Evolutionary conservation across 2,329 filamentous ascomycete genomes (phyloP).

Genomic region (Chaetomium sp.): DNA sequence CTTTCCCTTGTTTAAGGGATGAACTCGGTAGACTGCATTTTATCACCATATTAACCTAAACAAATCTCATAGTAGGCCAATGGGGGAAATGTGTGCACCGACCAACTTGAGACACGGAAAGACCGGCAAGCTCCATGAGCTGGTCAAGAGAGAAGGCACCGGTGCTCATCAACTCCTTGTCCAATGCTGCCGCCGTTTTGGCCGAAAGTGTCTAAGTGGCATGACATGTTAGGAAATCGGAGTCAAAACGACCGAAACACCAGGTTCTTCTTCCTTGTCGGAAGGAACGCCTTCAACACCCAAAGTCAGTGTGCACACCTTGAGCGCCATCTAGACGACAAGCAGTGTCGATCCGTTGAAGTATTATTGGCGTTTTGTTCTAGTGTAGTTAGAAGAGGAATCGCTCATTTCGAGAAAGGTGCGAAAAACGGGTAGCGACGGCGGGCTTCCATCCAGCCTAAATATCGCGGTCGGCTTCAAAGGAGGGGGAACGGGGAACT

Average conservation of each 20-base stretch:
- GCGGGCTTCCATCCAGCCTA: not conserved
- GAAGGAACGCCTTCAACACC: not conserved
- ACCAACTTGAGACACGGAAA: conserved; percentile 92
- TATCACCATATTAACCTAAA: conserved; percentile 14
- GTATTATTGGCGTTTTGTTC: not conserved
- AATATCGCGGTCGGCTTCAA: not conserved
- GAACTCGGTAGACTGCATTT: conserved; percentile 75
- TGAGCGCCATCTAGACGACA: conserved; percentile 27
- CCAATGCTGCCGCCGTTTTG: conserved; percentile 84
- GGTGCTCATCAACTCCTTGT: conserved; percentile 89
- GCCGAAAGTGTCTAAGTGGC: conserved; percentile 73
- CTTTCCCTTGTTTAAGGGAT: conserved; percentile 71
- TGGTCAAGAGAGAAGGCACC: conserved; percentile 92
- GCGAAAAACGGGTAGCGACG: not conserved
- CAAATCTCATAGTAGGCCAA: not conserved
- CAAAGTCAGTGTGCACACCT: conserved; percentile 22
- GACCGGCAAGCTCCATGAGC: conserved; percentile 92
- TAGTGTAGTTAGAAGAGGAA: not conserved
- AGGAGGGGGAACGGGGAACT: conserved; percentile 21
- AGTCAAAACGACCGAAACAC: not conserved
- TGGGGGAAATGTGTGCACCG: conserved; percentile 33
- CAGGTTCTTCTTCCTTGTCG: not conserved
- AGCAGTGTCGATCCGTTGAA: not conserved
- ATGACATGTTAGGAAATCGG: conserved; percentile 4
- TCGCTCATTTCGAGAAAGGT: not conserved